These are phyloP conservation scores for Hemileia vastatrix DNA, from an alignment of 1,284 basidiomycete genomes.

Conservation along the genomic window DNA sequence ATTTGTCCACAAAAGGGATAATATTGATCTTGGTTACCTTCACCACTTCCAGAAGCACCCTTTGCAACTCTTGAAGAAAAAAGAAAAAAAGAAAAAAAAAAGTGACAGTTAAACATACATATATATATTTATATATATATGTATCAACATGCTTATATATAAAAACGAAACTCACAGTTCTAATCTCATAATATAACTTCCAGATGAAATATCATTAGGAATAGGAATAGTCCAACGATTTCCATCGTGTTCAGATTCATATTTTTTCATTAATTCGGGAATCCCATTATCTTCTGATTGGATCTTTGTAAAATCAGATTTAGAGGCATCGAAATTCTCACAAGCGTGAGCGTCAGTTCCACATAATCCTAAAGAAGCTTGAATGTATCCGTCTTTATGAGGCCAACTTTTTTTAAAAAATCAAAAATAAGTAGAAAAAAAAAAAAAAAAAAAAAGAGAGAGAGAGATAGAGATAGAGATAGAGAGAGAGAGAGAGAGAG, in stretches of 20 bases:
- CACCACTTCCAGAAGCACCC: background rate
- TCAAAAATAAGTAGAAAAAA: too few relatives aligned
- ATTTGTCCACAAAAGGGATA: constrained; percentile 23
- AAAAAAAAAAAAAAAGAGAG: too few relatives aligned
- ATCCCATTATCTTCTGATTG: constrained; percentile 16
- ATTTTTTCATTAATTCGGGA: constrained; percentile 10
- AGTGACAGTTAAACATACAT: too few relatives aligned
- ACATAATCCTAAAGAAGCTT: constrained; percentile 17
- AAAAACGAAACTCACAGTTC: constrained; percentile 7
- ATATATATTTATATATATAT: too few relatives aligned
- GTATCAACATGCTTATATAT: background rate
- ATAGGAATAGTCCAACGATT: constrained; percentile 17
- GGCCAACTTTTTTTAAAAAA: too few relatives aligned
- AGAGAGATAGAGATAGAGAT: too few relatives aligned
- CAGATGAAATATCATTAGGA: constrained; percentile 8
- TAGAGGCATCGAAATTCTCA: constrained; percentile 16
- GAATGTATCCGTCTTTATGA: constrained; percentile 8
- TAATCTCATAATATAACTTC: constrained; percentile 19
- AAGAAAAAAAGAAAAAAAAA: too few relatives aligned
- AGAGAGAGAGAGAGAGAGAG: background rate
- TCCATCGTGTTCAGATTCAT: constrained; percentile 7
- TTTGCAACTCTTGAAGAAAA: background rate
- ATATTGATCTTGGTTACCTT: constrained; percentile 24
- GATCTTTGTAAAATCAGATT: constrained; percentile 5
- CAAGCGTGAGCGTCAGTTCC: constrained; percentile 7